Conservation (phyloP, 176 grass and related monocot genomes). For the Oryza meridionalis region DNA sequence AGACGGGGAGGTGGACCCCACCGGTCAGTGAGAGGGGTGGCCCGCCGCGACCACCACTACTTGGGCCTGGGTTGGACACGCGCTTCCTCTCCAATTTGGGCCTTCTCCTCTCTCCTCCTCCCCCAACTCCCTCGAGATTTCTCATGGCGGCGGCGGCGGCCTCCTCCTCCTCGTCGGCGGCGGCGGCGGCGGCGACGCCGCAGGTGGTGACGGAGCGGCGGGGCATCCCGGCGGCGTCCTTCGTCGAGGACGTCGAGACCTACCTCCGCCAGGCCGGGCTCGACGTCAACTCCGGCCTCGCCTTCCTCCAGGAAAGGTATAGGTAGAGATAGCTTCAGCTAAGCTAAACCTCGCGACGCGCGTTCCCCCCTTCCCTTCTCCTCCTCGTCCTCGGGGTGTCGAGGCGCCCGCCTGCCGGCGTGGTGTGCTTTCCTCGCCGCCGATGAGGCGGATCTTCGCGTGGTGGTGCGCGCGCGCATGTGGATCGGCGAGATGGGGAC, state of each 20-base stretch:
- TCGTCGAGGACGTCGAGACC: slow-evolving; percentile 93
- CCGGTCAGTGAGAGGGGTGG: neutral
- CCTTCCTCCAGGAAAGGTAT: slow-evolving; percentile 92
- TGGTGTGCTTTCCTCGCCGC: too few species aligned
- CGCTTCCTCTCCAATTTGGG: neutral
- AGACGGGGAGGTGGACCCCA: neutral
- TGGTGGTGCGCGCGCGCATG: too few species aligned
- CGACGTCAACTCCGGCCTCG: slow-evolving; percentile 93
- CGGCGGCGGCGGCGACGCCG: slow-evolving; percentile 36
- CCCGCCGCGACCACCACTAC: neutral
- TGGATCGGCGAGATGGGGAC: neutral
- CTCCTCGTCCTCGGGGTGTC: neutral
- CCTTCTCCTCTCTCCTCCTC: neutral
- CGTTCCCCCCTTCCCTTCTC: neutral
- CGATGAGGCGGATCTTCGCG: too few species aligned
- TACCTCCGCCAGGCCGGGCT: slow-evolving; percentile 81
- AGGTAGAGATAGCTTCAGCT: neutral
- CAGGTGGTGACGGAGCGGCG: slow-evolving; percentile 58
- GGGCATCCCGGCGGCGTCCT: slow-evolving; percentile 81
- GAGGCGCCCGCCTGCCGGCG: too few species aligned
- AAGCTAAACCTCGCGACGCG: neutral
- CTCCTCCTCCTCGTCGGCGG: slow-evolving; percentile 15
- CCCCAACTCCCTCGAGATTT: neutral
- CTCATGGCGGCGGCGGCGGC: slow-evolving; percentile 64
- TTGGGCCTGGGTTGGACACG: neutral